phyloP scores from a whole-genome alignment of 2,329 filamentous ascomycete species.

The Daldinia sp. region DNA sequence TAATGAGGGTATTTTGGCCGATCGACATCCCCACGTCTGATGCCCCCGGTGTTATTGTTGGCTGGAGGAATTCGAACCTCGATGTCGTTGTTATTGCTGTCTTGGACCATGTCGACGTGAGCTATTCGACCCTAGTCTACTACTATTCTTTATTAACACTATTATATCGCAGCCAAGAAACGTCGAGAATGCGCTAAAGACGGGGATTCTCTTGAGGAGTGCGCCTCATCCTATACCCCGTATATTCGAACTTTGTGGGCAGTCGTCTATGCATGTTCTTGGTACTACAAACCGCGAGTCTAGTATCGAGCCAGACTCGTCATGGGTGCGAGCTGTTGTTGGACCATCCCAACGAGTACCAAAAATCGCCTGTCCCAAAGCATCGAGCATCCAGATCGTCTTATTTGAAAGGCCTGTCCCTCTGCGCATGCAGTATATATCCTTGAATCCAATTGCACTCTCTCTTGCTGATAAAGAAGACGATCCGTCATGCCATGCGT shows the following conservation, averaged over 20 bases:
- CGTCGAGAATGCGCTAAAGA: slow-evolving; percentile 87
- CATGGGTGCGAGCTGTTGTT: slow-evolving; percentile 71
- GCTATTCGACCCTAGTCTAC: slow-evolving; percentile 45
- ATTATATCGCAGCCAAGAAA: slow-evolving; percentile 66
- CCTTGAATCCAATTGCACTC: slow-evolving; percentile 85
- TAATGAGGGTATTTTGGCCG: slow-evolving; percentile 99
- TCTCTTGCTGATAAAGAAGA: slow-evolving; percentile 78
- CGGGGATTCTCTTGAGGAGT: slow-evolving; percentile 83
- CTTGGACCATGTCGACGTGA: slow-evolving; percentile 88
- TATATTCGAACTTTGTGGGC: slow-evolving; percentile 86
- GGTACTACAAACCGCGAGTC: slow-evolving; percentile 76
- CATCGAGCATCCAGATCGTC: slow-evolving; percentile 83
- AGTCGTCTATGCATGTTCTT: slow-evolving; percentile 82
- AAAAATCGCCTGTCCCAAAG: slow-evolving; percentile 74
- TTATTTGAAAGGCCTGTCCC: slow-evolving; percentile 88
- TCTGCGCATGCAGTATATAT: slow-evolving; percentile 94
- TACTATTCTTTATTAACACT: slow-evolving; percentile 38
- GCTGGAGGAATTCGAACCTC: slow-evolving; percentile 91
- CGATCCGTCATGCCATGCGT: slow-evolving; percentile 45
- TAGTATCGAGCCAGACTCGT: slow-evolving; percentile 67
- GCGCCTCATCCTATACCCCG: slow-evolving; percentile 80
- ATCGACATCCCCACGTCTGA: slow-evolving; percentile 79
- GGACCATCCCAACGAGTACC: slow-evolving; percentile 66
- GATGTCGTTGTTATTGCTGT: slow-evolving; percentile 92
- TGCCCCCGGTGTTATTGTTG: slow-evolving; percentile 85